Conservation (phyloP, 768 basidiomycete genomes). For the Erythrobasidium yunnanense region DNA sequence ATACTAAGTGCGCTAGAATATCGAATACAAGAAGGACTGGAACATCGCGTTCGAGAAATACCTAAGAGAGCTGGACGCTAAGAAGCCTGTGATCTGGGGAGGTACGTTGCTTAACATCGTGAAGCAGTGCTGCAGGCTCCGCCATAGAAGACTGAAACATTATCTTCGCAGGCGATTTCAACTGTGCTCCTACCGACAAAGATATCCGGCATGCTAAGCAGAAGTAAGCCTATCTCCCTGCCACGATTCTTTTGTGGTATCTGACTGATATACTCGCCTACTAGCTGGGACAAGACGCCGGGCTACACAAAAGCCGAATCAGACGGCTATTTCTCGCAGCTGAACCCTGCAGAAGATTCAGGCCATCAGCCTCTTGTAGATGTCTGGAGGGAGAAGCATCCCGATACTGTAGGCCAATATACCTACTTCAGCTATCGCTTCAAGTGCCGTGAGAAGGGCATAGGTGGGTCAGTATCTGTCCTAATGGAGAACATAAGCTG, state of each 20-base stretch:
- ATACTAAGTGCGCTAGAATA: constrained; percentile 47
- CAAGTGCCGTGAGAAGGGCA: constrained; percentile 64
- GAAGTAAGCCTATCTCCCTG: background rate
- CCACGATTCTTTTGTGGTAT: background rate
- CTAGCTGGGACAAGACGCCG: constrained; percentile 72
- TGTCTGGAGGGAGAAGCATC: constrained; percentile 65
- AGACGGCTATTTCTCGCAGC: constrained; percentile 58
- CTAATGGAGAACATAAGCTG: background rate
- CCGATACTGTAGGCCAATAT: constrained; percentile 52
- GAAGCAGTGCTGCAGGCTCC: too few relatives aligned
- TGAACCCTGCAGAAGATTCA: constrained; percentile 47
- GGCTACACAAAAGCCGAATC: constrained; percentile 69
- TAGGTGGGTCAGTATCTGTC: constrained; percentile 39
- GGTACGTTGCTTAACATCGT: too few relatives aligned
- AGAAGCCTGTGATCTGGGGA: constrained; percentile 76
- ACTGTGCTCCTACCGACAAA: constrained; percentile 66
- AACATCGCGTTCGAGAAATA: constrained; percentile 64
- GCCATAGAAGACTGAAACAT: too few relatives aligned
- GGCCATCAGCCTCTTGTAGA: constrained; percentile 53
- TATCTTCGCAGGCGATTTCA: too few relatives aligned
- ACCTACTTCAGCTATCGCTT: constrained; percentile 73
- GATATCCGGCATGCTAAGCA: constrained; percentile 37
- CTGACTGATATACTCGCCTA: background rate
- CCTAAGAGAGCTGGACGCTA: constrained; percentile 59
- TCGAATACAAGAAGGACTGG: constrained; percentile 68